A percentile compares a stretch with the other conserved stretches of the same genome.
Conservation (phyloP, 371 early-diverging fungal genomes). For the Coemansia sp. region DNA sequence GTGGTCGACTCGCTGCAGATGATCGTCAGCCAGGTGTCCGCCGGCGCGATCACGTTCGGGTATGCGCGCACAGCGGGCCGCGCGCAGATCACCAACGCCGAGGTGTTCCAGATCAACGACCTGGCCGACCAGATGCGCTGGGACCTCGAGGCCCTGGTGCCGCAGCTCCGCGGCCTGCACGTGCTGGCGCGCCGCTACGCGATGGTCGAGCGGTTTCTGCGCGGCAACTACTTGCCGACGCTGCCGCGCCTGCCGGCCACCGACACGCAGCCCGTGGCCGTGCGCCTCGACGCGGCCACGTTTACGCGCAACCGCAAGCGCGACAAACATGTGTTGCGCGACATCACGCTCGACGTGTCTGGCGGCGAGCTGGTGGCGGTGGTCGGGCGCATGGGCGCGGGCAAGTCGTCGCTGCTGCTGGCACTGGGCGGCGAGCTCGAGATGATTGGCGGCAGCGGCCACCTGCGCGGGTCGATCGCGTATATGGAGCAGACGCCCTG, state of each 20-base stretch:
- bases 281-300: slow-evolving; percentile 1
- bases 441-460: slow-evolving; percentile 35
- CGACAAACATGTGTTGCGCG: slow-evolving; percentile 1
- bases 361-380: slow-evolving; percentile 31
- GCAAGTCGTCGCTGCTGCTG: slow-evolving; percentile 49
- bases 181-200: slow-evolving; percentile 6
- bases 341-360: not conserved
- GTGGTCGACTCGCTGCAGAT: slow-evolving; percentile 45
- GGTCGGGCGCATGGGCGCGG: slow-evolving; percentile 32
- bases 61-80: slow-evolving; percentile 28
- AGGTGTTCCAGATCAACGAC: slow-evolving; percentile 22
- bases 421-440: slow-evolving; percentile 50
- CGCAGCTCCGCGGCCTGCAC: slow-evolving; percentile 9
- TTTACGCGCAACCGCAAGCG: slow-evolving; percentile 9
- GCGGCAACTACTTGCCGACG: slow-evolving; percentile 24
- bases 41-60: slow-evolving; percentile 18
- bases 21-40: slow-evolving; percentile 46
- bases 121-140: slow-evolving; percentile 14
- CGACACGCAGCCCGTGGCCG: slow-evolving; percentile 51
- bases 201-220: slow-evolving; percentile 15
- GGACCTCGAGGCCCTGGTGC: slow-evolving; percentile 2
- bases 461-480: slow-evolving; percentile 57
- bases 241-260: slow-evolving; percentile 55
- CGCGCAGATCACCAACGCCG: slow-evolving; percentile 19
- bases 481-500: slow-evolving; percentile 92